phyloP scores from a whole-genome alignment of 495 filamentous ascomycete genomes.

The Penicillium macrosclerotiorum region DNA sequence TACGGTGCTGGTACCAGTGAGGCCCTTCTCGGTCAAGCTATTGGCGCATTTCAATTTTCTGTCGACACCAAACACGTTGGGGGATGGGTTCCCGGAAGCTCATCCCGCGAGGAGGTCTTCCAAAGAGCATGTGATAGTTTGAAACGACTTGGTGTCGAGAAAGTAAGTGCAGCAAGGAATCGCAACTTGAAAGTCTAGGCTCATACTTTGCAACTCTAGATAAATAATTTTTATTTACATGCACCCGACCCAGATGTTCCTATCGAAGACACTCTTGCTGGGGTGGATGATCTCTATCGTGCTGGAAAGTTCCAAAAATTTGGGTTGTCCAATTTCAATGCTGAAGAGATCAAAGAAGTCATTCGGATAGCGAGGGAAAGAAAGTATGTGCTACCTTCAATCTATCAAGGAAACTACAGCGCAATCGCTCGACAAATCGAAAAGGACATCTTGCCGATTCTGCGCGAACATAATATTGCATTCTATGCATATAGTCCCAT shows the following conservation, averaged over 20 bases:
- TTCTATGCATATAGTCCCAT: constrained; percentile 44
- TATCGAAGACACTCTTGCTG: background rate
- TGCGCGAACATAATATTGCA: constrained; percentile 50
- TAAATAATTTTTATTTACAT: background rate
- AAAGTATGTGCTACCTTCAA: constrained; percentile 33
- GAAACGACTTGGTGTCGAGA: background rate
- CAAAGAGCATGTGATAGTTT: background rate
- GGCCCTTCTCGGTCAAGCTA: background rate
- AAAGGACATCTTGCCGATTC: constrained; percentile 48
- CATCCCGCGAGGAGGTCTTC: background rate
- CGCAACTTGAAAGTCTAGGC: too few species aligned
- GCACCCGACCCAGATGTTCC: background rate
- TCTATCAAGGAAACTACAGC: constrained; percentile 47
- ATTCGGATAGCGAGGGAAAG: constrained; percentile 36
- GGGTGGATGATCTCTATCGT: background rate
- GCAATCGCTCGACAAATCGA: constrained; percentile 39
- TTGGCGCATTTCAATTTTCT: background rate
- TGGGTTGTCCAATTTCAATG: constrained; percentile 42
- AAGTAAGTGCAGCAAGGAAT: background rate
- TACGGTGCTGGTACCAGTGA: background rate
- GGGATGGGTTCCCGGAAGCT: background rate
- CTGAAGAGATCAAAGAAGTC: constrained; percentile 29
- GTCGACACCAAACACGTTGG: background rate
- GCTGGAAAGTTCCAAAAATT: constrained; percentile 17
- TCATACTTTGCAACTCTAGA: too few species aligned